phyloP scores from a whole-genome alignment of 352 stramenopile genomes.

The Globisporangium recalcitrans region DNA sequence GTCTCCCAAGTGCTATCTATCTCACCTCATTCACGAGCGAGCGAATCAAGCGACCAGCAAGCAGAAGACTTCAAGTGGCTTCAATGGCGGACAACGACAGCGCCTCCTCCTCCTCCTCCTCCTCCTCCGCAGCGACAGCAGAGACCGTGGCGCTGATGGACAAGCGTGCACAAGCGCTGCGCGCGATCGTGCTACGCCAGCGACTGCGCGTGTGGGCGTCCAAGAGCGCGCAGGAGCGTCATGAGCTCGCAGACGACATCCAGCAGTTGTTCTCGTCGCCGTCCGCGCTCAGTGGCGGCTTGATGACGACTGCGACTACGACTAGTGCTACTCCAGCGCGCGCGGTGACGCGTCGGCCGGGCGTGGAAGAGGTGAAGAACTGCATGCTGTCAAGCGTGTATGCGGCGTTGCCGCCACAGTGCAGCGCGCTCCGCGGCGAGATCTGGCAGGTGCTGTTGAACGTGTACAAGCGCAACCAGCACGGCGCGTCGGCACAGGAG shows the following conservation, averaged over 20 bases:
- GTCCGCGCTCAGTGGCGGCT: slow-evolving; percentile 18
- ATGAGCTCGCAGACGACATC: slow-evolving; percentile 40
- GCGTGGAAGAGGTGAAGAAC: slow-evolving; percentile 63
- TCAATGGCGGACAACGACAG: slow-evolving; percentile 6
- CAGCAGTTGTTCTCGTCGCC: slow-evolving; percentile 57
- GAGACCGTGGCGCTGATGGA: not conserved
- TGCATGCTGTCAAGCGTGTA: slow-evolving; percentile 48
- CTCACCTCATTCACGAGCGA: not conserved
- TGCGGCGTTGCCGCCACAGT: slow-evolving; percentile 46
- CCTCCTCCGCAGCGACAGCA: not conserved
- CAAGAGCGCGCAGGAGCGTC: slow-evolving; percentile 55
- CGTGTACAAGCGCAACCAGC: slow-evolving; percentile 76
- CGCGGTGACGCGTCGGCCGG: slow-evolving; percentile 66
- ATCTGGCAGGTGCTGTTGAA: slow-evolving; percentile 83
- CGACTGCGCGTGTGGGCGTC: slow-evolving; percentile 48
- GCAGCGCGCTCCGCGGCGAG: slow-evolving; percentile 46
- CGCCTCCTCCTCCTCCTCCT: too few species aligned
- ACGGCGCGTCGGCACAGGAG: slow-evolving; percentile 59
- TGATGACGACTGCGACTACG: not conserved
- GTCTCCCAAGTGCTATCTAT: too few species aligned
- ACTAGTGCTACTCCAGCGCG: slow-evolving; percentile 20
- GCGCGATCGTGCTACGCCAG: slow-evolving; percentile 42
- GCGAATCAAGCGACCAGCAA: not conserved
- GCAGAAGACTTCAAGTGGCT: slow-evolving; percentile 1
- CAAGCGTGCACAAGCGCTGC: slow-evolving; percentile 28